Base-by-base conservation (phyloP, 768 basidiomycete species). In the Boletus insuetus region DNA sequence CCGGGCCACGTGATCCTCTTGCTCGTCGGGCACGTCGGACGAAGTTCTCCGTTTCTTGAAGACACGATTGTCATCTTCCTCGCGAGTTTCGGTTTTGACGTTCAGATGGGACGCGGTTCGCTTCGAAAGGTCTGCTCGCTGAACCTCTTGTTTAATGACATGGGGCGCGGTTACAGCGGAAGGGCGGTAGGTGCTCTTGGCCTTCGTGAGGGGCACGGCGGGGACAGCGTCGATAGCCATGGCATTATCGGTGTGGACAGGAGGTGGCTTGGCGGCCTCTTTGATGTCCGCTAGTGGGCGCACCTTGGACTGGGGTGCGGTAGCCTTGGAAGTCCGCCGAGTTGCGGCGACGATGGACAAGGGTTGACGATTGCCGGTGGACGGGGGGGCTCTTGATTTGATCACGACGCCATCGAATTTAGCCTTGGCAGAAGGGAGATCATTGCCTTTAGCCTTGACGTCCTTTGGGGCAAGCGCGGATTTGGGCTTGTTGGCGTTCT, bases 11-110 rank as follows among this genome's bases (percentile, higher is more conserved):
- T 51, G 62, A 17, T 64, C 58, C 12, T 80, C 79, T 39, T 64
- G 55, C 6, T 73, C 72, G 11, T 74, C 80, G 24, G 82, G 82
- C 0, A 75, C 72, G 32, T 84, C 79, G 3, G 89, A 86, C 1
- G 89, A 90, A 6, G 89, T 87, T 44, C 88, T 78, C 58, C 86
- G 80, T 69, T 89, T 88, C 78, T 93, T 93, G 62, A 79, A 80
- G 3, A 77, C 83, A 17, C 84, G 85, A 38, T 74, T 70, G 11
- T 77, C 77, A 40, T 86, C 88, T 22, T 77, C 81, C n/a, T 80
- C 79, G 26, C 83, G 57, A n/a, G 46, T 6, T 2, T 76, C 77
- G 17, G 74, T 70, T 40, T 67, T 66, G 49, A 71, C 55, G 22
- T 67, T 34, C 59, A 55, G 42, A 74, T 67, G 42, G 65, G 70